A percentile compares a stretch with the other conserved stretches of the same genome.
These are phyloP conservation scores for Nepenthes mirabilis DNA, from an alignment of 148 eudicot species.

Conservation along the genomic window DNA sequence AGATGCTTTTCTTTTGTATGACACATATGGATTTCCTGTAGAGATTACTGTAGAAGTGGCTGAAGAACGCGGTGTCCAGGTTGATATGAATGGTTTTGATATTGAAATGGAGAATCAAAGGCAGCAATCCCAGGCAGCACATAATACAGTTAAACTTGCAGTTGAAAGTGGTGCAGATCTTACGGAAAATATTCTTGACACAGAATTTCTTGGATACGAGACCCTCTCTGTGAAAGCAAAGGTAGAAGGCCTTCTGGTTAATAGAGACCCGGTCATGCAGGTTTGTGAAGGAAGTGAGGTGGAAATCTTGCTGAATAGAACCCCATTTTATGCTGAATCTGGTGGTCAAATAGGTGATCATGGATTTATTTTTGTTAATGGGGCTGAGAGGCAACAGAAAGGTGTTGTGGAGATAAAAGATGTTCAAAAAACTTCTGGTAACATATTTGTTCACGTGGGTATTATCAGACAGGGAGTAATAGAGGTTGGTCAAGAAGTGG, in stretches of 20 bases:
- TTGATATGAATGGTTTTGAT: conserved; percentile 72
- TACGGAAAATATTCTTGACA: conserved; percentile 44
- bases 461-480: conserved; percentile 53
- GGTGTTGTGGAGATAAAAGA: conserved; percentile 76
- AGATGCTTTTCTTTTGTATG: conserved; percentile 84
- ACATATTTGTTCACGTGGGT: conserved; percentile 74
- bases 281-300: conserved; percentile 81
- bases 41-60: conserved; percentile 94
- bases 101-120: conserved; percentile 92
- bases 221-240: conserved; percentile 54
- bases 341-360: conserved; percentile 98
- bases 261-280: conserved; percentile 54
- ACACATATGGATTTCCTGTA: conserved; percentile 90
- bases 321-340: conserved; percentile 98
- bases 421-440: conserved; percentile 66
- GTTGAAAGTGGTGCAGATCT: conserved; percentile 65
- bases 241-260: conserved; percentile 57
- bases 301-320: conserved; percentile 69
- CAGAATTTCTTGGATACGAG: conserved; percentile 81
- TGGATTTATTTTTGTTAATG: conserved; percentile 54
- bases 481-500: conserved; percentile 70
- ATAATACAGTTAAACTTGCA: conserved; percentile 66
- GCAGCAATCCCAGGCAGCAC: conserved; percentile 94
- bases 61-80: conserved; percentile 55
- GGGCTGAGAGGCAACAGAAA: conserved; percentile 26